These are phyloP conservation scores for Fusarium scirpi DNA, from an alignment of 2,329 filamentous ascomycete species.

Conservation along the genomic window DNA sequence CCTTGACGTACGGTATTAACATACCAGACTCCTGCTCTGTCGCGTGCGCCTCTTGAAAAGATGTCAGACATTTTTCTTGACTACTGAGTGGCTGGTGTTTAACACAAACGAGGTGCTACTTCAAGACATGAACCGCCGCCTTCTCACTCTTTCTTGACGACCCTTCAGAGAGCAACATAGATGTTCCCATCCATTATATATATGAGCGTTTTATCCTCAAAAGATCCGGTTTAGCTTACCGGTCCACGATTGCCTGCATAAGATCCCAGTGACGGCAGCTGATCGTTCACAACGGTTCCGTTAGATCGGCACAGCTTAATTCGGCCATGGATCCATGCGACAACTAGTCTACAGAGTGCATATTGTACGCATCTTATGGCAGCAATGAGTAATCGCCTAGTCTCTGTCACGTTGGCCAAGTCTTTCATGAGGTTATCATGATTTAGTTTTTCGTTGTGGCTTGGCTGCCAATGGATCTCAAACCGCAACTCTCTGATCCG, in stretches of 20 bases:
- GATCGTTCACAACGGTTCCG: constrained; percentile 27
- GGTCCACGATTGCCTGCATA: constrained; percentile 36
- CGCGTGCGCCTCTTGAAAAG: constrained; percentile 21
- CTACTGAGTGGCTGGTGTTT: constrained; percentile 30
- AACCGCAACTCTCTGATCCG: constrained; percentile 13
- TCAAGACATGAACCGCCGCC: not conserved
- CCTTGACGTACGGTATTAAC: not conserved
- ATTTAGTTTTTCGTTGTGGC: not conserved
- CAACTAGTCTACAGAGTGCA: not conserved
- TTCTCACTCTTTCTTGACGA: not conserved
- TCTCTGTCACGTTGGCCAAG: not conserved
- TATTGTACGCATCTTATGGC: not conserved
- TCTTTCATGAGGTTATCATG: not conserved
- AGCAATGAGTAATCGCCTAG: not conserved
- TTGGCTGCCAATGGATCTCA: constrained; percentile 1
- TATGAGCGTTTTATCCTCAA: not conserved
- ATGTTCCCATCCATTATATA: not conserved
- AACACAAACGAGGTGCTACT: not conserved
- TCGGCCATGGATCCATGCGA: constrained; percentile 1
- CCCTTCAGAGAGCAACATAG: not conserved
- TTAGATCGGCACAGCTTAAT: constrained; percentile 37
- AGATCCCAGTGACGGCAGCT: constrained; percentile 20
- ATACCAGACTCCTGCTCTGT: constrained; percentile 6
- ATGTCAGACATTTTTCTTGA: constrained; percentile 19
- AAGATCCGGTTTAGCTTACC: constrained; percentile 12